A percentile compares a stretch with the other conserved stretches of the same genome.
phyloP scores from a whole-genome alignment of 176 grass and related monocot genomes.

The Miscanthus lutarioriparius region DNA sequence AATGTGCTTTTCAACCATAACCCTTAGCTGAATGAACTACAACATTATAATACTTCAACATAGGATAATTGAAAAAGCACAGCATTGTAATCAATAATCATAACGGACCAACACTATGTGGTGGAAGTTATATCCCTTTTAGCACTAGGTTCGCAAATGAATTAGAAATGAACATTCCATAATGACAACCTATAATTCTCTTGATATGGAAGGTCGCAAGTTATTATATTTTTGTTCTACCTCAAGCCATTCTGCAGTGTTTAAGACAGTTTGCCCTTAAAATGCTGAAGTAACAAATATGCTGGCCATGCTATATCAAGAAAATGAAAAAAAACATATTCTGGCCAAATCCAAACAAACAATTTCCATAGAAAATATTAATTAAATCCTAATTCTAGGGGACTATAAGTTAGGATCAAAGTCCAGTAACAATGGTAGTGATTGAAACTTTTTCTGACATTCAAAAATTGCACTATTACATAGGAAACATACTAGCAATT shows the following conservation, averaged over 20 bases:
- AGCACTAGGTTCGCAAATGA: not conserved
- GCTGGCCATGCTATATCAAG: not conserved
- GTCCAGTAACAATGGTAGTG: not conserved
- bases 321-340: not conserved
- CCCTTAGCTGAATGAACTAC: not conserved
- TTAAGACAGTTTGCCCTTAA: not conserved
- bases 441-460: not conserved
- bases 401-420: slow-evolving; percentile 10
- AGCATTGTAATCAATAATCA: not conserved
- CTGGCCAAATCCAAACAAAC: not conserved
- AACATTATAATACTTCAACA: not conserved
- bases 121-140: not conserved
- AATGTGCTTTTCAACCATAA: not conserved
- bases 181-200: not conserved
- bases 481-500: not conserved
- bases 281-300: not conserved
- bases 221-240: not conserved
- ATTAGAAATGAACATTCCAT: not conserved
- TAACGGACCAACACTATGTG: not conserved
- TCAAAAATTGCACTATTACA: not conserved
- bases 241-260: not conserved
- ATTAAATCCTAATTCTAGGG: not conserved
- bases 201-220: not conserved
- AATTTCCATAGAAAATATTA: not conserved
- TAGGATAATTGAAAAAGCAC: not conserved